These are phyloP conservation scores for Penstemon newberryi DNA, from an alignment of 257 asterid species.

Conservation along the genomic window DNA sequence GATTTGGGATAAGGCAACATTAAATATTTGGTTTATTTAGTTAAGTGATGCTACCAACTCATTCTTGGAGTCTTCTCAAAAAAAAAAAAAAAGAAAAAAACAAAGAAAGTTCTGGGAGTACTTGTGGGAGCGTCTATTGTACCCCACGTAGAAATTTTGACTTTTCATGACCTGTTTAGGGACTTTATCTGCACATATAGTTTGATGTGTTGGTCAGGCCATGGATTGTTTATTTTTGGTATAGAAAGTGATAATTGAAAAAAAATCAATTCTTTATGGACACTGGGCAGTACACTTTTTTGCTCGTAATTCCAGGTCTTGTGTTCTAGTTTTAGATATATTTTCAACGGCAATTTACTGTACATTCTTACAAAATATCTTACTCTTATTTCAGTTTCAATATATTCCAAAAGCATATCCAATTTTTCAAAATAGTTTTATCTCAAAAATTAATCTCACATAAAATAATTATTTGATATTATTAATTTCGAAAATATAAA, in stretches of 20 bases:
- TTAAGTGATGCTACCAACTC: background rate
- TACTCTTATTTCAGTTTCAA: too few species aligned
- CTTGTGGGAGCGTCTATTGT: conserved; percentile 14
- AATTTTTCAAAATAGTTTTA: too few species aligned
- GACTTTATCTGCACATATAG: background rate
- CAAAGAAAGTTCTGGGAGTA: background rate
- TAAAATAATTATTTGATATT: too few species aligned
- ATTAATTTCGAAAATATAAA: too few species aligned
- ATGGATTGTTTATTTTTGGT: background rate
- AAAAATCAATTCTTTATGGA: background rate
- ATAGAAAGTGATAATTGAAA: conserved; percentile 14
- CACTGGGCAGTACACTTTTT: conserved; percentile 1
- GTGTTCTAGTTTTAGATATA: too few species aligned
- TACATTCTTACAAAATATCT: background rate
- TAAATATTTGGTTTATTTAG: conserved; percentile 21
- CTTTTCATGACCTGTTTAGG: conserved; percentile 23
- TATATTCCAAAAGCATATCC: too few species aligned
- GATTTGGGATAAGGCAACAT: background rate
- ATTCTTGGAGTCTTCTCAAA: background rate
- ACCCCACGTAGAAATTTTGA: conserved; percentile 31
- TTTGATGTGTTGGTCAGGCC: conserved; percentile 26
- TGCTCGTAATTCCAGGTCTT: background rate
- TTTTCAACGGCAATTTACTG: background rate
- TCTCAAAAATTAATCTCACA: too few species aligned
- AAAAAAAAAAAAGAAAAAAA: too few species aligned